These are phyloP conservation scores for Acanthamoeba quina DNA, from an alignment of 208 protist genomes.

Conservation along the genomic window DNA sequence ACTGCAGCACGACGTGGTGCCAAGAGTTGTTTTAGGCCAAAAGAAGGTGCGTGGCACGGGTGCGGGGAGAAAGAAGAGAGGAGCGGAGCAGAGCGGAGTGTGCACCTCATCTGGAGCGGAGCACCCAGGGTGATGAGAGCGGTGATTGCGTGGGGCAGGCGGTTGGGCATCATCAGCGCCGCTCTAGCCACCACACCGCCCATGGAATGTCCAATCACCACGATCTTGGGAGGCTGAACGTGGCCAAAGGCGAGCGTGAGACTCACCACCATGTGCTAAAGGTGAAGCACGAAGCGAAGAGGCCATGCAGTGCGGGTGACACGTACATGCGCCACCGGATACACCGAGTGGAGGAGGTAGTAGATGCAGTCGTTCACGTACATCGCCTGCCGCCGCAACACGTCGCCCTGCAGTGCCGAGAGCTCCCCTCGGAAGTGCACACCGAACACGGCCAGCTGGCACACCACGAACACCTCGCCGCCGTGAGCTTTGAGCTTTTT, in stretches of 20 bases:
- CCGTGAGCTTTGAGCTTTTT: neutral
- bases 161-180: constrained; percentile 37
- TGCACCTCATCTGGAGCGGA: constrained; percentile 39
- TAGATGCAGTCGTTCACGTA: constrained; percentile 56
- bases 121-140: constrained; percentile 35
- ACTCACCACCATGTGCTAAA: neutral
- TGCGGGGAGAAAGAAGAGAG: neutral
- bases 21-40: neutral
- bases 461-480: neutral
- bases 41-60: neutral
- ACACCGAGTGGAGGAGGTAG: neutral
- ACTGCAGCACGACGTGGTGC: neutral
- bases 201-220: constrained; percentile 66
- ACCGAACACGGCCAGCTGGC: constrained; percentile 28
- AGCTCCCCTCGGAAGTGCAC: constrained; percentile 53
- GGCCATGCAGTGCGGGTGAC: neutral
- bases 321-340: neutral
- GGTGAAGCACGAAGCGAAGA: neutral
- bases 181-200: constrained; percentile 64
- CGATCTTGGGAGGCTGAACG: neutral
- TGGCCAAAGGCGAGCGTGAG: neutral
- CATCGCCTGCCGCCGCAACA: neutral
- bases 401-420: constrained; percentile 43
- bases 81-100: neutral
- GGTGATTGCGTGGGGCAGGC: neutral